A percentile compares a stretch with the other conserved stretches of the same genome.
These are phyloP conservation scores for Postia placenta DNA, from an alignment of 768 basidiomycete genomes.

Conservation along the genomic window DNA sequence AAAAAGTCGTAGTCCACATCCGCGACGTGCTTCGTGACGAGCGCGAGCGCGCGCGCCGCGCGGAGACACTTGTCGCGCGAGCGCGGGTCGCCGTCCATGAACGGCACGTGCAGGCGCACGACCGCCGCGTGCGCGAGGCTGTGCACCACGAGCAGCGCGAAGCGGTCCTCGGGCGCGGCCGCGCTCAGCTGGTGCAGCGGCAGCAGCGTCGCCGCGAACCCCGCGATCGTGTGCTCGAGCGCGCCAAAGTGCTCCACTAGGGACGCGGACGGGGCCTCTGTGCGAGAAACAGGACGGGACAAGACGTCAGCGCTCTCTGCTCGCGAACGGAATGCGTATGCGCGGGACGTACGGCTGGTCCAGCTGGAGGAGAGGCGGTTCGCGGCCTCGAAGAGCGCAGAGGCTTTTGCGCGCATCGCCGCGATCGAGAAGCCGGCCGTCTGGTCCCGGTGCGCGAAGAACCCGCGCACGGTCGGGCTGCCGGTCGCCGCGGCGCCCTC, in stretches of 20 bases:
- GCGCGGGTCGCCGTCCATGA: conserved; percentile 51
- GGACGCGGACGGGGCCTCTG: conserved; percentile 37
- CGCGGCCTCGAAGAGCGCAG: conserved; percentile 68
- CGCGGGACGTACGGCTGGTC: conserved; percentile 44
- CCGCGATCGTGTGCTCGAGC: conserved; percentile 57
- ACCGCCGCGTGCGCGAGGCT: conserved; percentile 62
- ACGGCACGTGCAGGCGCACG: conserved; percentile 58
- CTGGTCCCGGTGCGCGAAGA: conserved; percentile 49
- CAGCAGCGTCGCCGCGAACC: conserved; percentile 58
- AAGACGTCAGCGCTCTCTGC: no score
- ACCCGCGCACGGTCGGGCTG: conserved; percentile 55
- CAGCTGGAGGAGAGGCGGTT: conserved; percentile 54
- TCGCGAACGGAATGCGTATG: conserved; percentile 9
- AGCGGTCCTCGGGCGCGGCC: conserved; percentile 50
- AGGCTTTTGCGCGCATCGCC: conserved; percentile 68
- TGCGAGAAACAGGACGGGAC: conserved; percentile 1
- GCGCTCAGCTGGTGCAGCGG: conserved; percentile 60
- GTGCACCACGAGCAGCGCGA: conserved; percentile 52
- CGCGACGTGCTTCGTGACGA: conserved; percentile 54
- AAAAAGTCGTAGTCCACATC: conserved; percentile 64
- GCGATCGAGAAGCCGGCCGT: conserved; percentile 56
- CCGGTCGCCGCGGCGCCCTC: conserved; percentile 44
- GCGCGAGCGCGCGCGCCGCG: conserved; percentile 54
- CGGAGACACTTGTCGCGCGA: conserved; percentile 63
- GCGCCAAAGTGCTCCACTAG: conserved; percentile 54